phyloP scores from a whole-genome alignment of 2,329 filamentous ascomycete species.

The Colletotrichum filicis region DNA sequence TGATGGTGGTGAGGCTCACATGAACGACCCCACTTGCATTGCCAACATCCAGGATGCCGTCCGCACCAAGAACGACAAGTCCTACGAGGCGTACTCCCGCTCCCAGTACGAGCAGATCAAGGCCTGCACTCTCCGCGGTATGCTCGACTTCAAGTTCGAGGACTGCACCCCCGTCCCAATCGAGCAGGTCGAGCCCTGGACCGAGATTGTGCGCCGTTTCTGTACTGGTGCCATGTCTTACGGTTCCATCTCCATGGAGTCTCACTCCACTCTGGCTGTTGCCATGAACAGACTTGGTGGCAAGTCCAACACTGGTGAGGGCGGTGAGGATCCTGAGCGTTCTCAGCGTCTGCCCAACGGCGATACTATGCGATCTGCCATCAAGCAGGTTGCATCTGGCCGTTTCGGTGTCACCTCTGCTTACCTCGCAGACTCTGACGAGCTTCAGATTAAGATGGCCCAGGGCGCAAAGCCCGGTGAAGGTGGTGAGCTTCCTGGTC shows the following conservation, averaged over 20 bases:
- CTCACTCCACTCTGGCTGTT: slow-evolving; percentile 93
- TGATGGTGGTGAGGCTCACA: slow-evolving; percentile 92
- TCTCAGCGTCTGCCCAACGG: slow-evolving; percentile 89
- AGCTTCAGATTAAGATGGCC: slow-evolving; percentile 99
- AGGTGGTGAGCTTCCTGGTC: slow-evolving; percentile 94
- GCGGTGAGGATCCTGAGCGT: slow-evolving; percentile 94
- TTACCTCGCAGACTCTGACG: slow-evolving; percentile 94
- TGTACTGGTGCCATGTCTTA: slow-evolving; percentile 99
- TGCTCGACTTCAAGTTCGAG: slow-evolving; percentile 97
- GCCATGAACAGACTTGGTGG: slow-evolving; percentile 97
- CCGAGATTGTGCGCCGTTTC: slow-evolving; percentile 95
- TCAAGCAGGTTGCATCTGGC: slow-evolving; percentile 96
- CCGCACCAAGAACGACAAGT: slow-evolving; percentile 97
- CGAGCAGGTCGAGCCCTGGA: slow-evolving; percentile 98
- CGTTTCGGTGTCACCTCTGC: slow-evolving; percentile 96
- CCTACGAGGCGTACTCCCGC: slow-evolving; percentile 94
- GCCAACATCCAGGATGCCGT: slow-evolving; percentile 98
- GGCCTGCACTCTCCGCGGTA: slow-evolving; percentile 91
- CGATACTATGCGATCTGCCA: slow-evolving; percentile 96
- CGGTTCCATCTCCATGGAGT: slow-evolving; percentile 98
- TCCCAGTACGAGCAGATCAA: slow-evolving; percentile 97
- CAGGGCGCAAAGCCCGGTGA: slow-evolving; percentile 98
- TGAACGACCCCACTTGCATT: slow-evolving; percentile 95
- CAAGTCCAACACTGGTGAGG: slow-evolving; percentile 97
- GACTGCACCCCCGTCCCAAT: slow-evolving; percentile 87